Evolutionary conservation across 176 grass and related monocot genomes (phyloP), one percentile per base, ranked within the genome.

Genomic region (Pontederia paniculata): DNA sequence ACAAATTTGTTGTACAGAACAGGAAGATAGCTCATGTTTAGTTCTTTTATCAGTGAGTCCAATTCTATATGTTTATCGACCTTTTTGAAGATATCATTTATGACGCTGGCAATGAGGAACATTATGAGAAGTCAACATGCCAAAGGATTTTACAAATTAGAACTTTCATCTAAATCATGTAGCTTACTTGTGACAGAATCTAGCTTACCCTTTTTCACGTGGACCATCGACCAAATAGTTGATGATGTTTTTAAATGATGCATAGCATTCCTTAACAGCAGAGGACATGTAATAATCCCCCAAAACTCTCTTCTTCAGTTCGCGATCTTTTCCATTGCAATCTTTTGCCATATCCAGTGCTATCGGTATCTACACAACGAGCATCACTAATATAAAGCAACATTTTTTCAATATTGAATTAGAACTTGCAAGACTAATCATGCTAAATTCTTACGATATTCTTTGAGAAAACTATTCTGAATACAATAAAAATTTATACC

Each of bases 311-410:
- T 89, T 96, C 75, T 58, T 81, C 17, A 96, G 79, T 76, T 96
- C 91, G 49, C 74, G 73, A 53, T 96, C 85, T 76, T 85, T 89
- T 73, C 85, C 85, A 57, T 70, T 63, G 67, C 91, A 89, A 49
- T 96, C 91, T 64, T 84, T 80, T 10, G 91, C 85, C 91, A 96
- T 96, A 72, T 96, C 82, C 58, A 96, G 65, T 64, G 91, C 91
- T 81, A 96, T 89, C 49, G 85, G 91, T 50, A 96, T 96, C 91
- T 96, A 75, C 55, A 54, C 58, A 56, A 10, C 51, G 77, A n/a
- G 8, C 42, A 62, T 73, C 67, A 56, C 52, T 8, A 25, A 69
- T 55, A 44, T 75, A 50, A 66, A 70, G 63, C 17, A 52, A 10
- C 55, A 58, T 22, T 22, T 12, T 22, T 16, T 9, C 1, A 14